Evolutionary conservation across 345 rosid species (phyloP), one percentile per base, ranked within the genome.

Genomic region (Populus nigra): DNA sequence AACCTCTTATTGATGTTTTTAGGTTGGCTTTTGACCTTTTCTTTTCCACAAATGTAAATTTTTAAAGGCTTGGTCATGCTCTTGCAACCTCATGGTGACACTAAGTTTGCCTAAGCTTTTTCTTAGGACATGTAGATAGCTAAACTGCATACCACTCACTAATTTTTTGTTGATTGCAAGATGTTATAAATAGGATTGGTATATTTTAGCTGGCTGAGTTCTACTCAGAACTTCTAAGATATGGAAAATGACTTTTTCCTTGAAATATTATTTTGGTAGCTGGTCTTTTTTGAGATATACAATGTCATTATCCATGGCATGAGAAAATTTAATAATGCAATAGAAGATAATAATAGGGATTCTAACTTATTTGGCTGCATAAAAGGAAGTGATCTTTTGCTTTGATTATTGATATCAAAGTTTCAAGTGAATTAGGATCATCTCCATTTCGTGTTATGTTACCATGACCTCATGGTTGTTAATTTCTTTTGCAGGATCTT

Each of bases 401-500:
- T 61, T 16, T 22, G 8, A 20, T 43, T 22, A 36, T 7, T 57
- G 55, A 65, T 18, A n/a, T 3, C 25, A n/a, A n/a, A 62, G 57
- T 62, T 62, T 68, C 70, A 29, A 63, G 41, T 6, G 10, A 39
- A 68, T 76, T 15, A 68, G 12, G 18, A 7, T 38, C 3, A 6
- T 23, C 49, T 69, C 31, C 45, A 59, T 79, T 74, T 77, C 55
- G 35, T 36, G 4, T 50, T 41, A 50, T 76, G 47, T 41, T 71
- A 17, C 17, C 25, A 36, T 70, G 47, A 41, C 68, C 74, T 31
- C 55, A 73, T 65, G 25, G 41, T 68, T n/a, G 36, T 36, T 75
- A 16, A 55, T 65, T 76, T 29, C 31, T 65, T 39, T 18, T 84
- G 85, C 90, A 92, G 97, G 97, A 96, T 83, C 88, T 96, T 15